A percentile compares a stretch with the other conserved stretches of the same genome.
phyloP scores from a whole-genome alignment of 495 filamentous ascomycete genomes.

The Lasiosphaeriaceae sp. region DNA sequence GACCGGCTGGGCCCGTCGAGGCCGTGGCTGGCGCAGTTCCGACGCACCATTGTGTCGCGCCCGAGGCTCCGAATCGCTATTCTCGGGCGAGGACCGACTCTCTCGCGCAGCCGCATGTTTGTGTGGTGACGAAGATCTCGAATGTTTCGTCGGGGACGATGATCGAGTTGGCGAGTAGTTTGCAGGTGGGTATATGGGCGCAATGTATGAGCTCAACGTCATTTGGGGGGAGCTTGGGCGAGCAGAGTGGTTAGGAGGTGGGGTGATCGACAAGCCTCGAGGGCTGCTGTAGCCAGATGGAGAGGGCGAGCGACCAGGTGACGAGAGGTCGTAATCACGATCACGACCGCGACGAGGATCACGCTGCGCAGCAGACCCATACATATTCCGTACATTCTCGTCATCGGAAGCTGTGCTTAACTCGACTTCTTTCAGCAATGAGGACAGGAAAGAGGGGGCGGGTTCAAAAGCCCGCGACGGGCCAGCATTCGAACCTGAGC shows the following conservation, averaged over 20 bases:
- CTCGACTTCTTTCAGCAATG: slow-evolving; percentile 83
- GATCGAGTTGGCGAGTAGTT: slow-evolving; percentile 53
- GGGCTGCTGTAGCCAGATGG: slow-evolving; percentile 66
- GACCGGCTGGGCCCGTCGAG: slow-evolving; percentile 31
- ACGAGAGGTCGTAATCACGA: slow-evolving; percentile 51
- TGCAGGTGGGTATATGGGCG: slow-evolving; percentile 56
- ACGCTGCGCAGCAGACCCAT: slow-evolving; percentile 37
- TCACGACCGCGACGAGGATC: slow-evolving; percentile 7
- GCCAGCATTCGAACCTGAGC: slow-evolving; percentile 12
- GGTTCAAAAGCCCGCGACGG: slow-evolving; percentile 28
- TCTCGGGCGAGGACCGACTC: slow-evolving; percentile 33
- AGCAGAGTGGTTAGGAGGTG: slow-evolving; percentile 58
- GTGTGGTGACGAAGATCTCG: slow-evolving; percentile 26
- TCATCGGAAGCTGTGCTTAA: slow-evolving; percentile 55
- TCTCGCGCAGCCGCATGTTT: slow-evolving; percentile 26
- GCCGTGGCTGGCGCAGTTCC: slow-evolving; percentile 51
- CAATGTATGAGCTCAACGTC: slow-evolving; percentile 58
- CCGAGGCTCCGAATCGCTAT: slow-evolving; percentile 42
- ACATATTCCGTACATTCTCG: slow-evolving; percentile 45
- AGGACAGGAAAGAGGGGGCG: slow-evolving; percentile 68
- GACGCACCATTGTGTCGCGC: slow-evolving; percentile 22
- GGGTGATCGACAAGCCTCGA: slow-evolving; percentile 65
- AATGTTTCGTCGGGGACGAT: slow-evolving; percentile 26
- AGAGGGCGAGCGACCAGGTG: slow-evolving; percentile 69
- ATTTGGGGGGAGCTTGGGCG: slow-evolving; percentile 65